Conservation (phyloP, 2,329 filamentous ascomycete species). For the Alternaria solani region DNA sequence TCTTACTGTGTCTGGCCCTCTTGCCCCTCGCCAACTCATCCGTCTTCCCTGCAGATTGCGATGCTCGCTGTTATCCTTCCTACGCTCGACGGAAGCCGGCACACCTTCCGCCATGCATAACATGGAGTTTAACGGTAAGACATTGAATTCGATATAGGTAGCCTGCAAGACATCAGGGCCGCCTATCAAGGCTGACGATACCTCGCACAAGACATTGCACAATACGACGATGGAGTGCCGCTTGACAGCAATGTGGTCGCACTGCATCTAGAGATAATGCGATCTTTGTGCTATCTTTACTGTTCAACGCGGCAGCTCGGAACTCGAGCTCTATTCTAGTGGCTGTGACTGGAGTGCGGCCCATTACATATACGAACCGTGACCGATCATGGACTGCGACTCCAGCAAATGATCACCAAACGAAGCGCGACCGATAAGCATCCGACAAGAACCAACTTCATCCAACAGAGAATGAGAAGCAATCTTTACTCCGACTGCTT, state of each 20-base stretch:
- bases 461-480: background rate
- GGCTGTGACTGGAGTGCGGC: background rate
- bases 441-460: background rate
- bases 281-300: background rate
- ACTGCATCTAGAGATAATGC: conserved; percentile 8
- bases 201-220: conserved; percentile 6
- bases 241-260: conserved; percentile 5
- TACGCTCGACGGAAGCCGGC: conserved; percentile 10
- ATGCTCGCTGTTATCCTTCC: conserved; percentile 8
- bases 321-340: background rate
- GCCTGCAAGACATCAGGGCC: background rate
- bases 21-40: conserved; percentile 40
- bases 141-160: conserved; percentile 2
- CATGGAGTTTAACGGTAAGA: background rate
- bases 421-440: background rate
- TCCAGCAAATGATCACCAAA: background rate
- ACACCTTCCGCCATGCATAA: conserved; percentile 3
- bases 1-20: conserved; percentile 8
- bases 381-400: conserved; percentile 6
- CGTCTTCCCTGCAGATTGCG: conserved; percentile 23
- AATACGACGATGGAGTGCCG: conserved; percentile 1
- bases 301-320: background rate
- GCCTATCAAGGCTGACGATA: background rate
- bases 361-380: conserved; percentile 4
- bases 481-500: background rate